These are phyloP conservation scores for Platismatia glauca DNA, from an alignment of 495 filamentous ascomycete species.

Conservation along the genomic window DNA sequence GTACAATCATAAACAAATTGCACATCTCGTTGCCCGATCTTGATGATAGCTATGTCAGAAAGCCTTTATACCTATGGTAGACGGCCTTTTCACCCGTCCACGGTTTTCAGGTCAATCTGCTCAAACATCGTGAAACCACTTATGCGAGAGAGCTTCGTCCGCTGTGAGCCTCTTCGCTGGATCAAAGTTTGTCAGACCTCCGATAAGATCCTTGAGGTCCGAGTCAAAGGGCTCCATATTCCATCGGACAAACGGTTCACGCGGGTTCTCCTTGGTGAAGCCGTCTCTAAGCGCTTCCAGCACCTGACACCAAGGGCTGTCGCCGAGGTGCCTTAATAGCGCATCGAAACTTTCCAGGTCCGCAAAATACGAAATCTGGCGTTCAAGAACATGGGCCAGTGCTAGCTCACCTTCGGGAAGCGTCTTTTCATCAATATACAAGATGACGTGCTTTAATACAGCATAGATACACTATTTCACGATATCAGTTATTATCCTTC, in stretches of 20 bases:
- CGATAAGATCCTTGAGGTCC: conserved; percentile 31
- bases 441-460: conserved; percentile 17
- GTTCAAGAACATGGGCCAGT: conserved; percentile 37
- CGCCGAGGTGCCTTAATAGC: conserved; percentile 32
- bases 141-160: conserved; percentile 23
- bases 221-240: conserved; percentile 31
- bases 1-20: too few species aligned
- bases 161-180: conserved; percentile 26
- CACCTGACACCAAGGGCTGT: conserved; percentile 33
- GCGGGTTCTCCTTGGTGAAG: conserved; percentile 31
- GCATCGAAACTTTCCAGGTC: conserved; percentile 33
- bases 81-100: too few species aligned
- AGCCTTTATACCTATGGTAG: too few species aligned
- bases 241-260: conserved; percentile 28
- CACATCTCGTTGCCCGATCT: too few species aligned
- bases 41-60: too few species aligned
- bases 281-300: conserved; percentile 30
- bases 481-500: conserved; percentile 2
- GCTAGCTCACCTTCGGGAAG: conserved; percentile 35
- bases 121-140: too few species aligned
- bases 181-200: conserved; percentile 26
- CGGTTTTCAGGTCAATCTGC: too few species aligned
- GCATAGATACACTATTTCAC: conserved; percentile 28
- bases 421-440: background rate
- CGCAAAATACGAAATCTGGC: conserved; percentile 44